A percentile compares a stretch with the other conserved stretches of the same genome.
phyloP scores from a whole-genome alignment of 345 rosid genomes.

The Eucalyptus urophylla region DNA sequence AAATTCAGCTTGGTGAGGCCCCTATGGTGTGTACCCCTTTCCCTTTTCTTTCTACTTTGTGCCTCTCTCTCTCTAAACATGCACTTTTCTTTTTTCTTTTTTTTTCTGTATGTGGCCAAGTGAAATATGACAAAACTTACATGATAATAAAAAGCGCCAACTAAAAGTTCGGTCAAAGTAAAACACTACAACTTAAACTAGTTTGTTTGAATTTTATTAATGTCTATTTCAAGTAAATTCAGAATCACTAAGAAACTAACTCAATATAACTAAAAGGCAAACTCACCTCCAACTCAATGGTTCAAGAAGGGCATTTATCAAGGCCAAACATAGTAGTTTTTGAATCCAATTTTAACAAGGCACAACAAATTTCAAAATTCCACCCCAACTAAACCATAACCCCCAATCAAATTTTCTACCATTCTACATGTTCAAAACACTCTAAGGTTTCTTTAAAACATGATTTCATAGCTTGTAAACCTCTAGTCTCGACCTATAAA shows the following conservation, averaged over 20 bases:
- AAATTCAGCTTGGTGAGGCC: too few species aligned
- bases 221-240: neutral
- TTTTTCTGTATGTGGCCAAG: too few species aligned
- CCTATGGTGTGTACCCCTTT: too few species aligned
- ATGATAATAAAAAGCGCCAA: neutral
- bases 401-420: neutral
- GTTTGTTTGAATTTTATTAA: neutral
- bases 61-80: too few species aligned
- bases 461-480: neutral
- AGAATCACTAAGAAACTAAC: neutral
- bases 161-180: neutral
- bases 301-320: neutral
- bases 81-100: too few species aligned
- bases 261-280: neutral
- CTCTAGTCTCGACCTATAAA: neutral
- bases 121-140: too few species aligned
- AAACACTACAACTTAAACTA: neutral
- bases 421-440: neutral
- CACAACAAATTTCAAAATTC: neutral
- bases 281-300: neutral
- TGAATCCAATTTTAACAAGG: neutral
- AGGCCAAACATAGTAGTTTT: neutral
- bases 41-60: too few species aligned
- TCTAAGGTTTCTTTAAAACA: neutral
- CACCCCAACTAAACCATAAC: neutral